These are phyloP conservation scores for Turritis glabra DNA, from an alignment of 345 rosid genomes.

Conservation along the genomic window DNA sequence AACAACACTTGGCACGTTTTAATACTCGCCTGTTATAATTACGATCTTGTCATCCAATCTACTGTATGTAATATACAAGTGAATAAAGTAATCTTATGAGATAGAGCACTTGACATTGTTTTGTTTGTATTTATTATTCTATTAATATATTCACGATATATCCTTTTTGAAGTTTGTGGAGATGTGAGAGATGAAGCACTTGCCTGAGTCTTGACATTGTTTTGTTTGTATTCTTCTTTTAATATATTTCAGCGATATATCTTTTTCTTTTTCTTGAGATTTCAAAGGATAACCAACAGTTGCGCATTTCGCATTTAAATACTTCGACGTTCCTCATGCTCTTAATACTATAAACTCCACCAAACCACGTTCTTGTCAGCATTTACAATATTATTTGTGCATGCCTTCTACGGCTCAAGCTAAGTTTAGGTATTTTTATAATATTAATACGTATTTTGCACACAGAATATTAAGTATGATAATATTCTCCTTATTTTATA, in stretches of 20 bases:
- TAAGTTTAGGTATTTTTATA: neutral
- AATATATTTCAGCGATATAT: neutral
- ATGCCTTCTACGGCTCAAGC: neutral
- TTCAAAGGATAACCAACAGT: neutral
- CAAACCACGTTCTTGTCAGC: neutral
- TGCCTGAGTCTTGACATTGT: too few species aligned
- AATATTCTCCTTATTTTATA: too few species aligned
- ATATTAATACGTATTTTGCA: too few species aligned
- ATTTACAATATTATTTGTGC: neutral
- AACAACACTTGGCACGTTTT: too few species aligned
- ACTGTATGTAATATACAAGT: too few species aligned
- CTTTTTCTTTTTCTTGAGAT: neutral
- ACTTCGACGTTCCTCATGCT: neutral
- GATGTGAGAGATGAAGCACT: too few species aligned
- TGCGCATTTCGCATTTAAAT: neutral
- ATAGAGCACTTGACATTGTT: too few species aligned
- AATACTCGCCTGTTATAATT: too few species aligned
- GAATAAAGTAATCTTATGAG: neutral
- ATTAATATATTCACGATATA: too few species aligned
- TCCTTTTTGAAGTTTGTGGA: too few species aligned
- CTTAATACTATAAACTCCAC: neutral
- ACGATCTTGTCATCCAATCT: neutral
- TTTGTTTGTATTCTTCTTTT: neutral
- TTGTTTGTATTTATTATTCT: too few species aligned
- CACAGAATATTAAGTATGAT: too few species aligned